phyloP scores from a whole-genome alignment of 1,139 yeast species.

The Candida freyschussii region DNA sequence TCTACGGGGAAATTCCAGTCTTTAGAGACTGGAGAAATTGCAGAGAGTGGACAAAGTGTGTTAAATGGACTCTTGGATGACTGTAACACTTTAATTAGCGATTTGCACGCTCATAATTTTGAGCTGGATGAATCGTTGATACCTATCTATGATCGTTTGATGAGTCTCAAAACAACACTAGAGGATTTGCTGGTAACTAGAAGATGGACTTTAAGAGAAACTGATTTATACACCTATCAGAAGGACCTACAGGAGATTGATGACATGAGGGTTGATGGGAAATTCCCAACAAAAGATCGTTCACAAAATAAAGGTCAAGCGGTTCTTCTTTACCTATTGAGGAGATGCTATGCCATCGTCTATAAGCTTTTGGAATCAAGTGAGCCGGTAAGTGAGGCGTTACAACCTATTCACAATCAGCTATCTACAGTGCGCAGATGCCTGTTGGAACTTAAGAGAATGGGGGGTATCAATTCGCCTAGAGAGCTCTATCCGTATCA shows the following conservation, averaged over 20 bases:
- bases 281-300: conserved; percentile 36
- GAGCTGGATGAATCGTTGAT: conserved; percentile 45
- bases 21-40: conserved; percentile 30
- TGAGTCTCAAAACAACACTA: conserved; percentile 62
- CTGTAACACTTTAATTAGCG: conserved; percentile 69
- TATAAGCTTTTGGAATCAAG: conserved; percentile 85
- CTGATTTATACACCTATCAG: conserved; percentile 84
- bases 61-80: conserved; percentile 75
- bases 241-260: conserved; percentile 69
- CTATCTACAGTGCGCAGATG: conserved; percentile 87
- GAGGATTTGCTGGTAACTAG: conserved; percentile 84
- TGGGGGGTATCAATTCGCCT: conserved; percentile 83
- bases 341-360: conserved; percentile 86
- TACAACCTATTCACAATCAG: conserved; percentile 91
- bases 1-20: conserved; percentile 42
- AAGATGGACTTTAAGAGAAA: conserved; percentile 95
- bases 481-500: conserved; percentile 94
- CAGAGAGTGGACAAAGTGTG: conserved; percentile 52
- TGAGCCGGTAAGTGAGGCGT: conserved; percentile 91
- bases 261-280: conserved; percentile 55
- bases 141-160: conserved; percentile 49
- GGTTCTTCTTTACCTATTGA: conserved; percentile 67
- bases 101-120: conserved; percentile 54
- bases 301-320: conserved; percentile 47
- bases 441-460: conserved; percentile 78